A percentile compares a stretch with the other conserved stretches of the same genome.
phyloP scores from a whole-genome alignment of 345 rosid species.

The Hibiscus syriacus region DNA sequence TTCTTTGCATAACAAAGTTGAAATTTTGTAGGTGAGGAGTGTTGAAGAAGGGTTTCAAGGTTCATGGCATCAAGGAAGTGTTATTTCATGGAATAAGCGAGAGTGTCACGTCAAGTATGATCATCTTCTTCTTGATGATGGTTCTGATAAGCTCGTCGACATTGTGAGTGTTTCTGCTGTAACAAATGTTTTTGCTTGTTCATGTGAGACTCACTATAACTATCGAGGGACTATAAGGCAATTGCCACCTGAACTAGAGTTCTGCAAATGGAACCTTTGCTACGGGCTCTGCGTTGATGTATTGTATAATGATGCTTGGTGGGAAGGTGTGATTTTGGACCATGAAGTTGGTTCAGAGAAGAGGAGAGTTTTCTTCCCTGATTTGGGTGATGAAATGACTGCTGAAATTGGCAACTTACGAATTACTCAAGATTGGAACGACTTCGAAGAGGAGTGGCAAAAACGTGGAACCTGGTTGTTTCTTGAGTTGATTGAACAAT shows the following conservation, averaged over 20 bases:
- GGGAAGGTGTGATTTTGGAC: slow-evolving; percentile 90
- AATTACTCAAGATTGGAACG: slow-evolving; percentile 68
- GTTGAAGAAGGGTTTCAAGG: slow-evolving; percentile 69
- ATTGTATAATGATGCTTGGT: slow-evolving; percentile 47
- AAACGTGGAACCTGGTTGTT: slow-evolving; percentile 65
- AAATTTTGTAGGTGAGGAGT: slow-evolving; percentile 56
- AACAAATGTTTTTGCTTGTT: slow-evolving; percentile 21
- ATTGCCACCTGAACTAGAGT: slow-evolving; percentile 35
- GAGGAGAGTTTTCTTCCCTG: slow-evolving; percentile 73
- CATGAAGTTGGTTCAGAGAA: slow-evolving; percentile 30
- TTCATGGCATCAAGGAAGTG: slow-evolving; percentile 63
- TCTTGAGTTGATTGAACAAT: slow-evolving; percentile 47
- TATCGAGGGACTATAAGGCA: slow-evolving; percentile 50
- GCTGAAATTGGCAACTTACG: slow-evolving; percentile 30
- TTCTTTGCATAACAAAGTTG: too few species aligned
- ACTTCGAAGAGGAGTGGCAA: slow-evolving; percentile 40
- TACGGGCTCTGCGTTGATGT: slow-evolving; percentile 74
- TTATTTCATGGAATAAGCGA: slow-evolving; percentile 18
- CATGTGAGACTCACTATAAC: slow-evolving; percentile 8
- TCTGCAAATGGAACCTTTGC: slow-evolving; percentile 19
- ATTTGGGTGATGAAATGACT: slow-evolving; percentile 63
- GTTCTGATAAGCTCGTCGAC: slow-evolving; percentile 30
- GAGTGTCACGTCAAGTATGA: slow-evolving; percentile 37
- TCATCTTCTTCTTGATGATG: slow-evolving; percentile 41
- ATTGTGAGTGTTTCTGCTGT: slow-evolving; percentile 31